A percentile compares a stretch with the other conserved stretches of the same genome.
Evolutionary conservation across 2,329 filamentous ascomycete genomes (phyloP).

Genomic region (Cryphonectria naterciae): DNA sequence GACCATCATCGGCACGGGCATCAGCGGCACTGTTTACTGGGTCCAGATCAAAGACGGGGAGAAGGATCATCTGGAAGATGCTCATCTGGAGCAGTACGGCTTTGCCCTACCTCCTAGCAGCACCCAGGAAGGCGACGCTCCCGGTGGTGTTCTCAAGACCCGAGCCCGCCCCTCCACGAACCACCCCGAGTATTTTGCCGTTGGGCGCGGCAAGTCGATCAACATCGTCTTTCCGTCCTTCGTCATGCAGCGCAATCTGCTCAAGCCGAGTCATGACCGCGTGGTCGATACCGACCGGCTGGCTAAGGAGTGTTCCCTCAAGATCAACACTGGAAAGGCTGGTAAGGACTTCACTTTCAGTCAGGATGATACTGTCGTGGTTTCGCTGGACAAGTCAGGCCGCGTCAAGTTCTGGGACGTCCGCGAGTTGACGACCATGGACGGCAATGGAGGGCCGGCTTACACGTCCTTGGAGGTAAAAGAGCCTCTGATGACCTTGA

Average conservation of each 20-base stretch:
- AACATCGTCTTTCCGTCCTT: constrained; percentile 78
- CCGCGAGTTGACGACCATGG: constrained; percentile 68
- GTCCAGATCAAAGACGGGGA: constrained; percentile 76
- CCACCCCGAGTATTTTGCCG: constrained; percentile 92
- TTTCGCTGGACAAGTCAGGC: constrained; percentile 95
- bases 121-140: constrained; percentile 78
- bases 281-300: constrained; percentile 87
- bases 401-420: constrained; percentile 99
- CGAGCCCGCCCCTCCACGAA: constrained; percentile 86
- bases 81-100: constrained; percentile 80
- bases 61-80: constrained; percentile 78
- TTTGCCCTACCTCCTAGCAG: constrained; percentile 88
- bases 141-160: constrained; percentile 92
- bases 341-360: constrained; percentile 98
- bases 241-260: constrained; percentile 64
- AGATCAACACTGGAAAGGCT: constrained; percentile 96
- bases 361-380: constrained; percentile 91
- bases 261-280: constrained; percentile 67
- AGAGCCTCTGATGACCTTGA: constrained; percentile 82
- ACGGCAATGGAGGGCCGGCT: constrained; percentile 57
- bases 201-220: constrained; percentile 94
- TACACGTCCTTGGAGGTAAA: constrained; percentile 74
- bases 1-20: constrained; percentile 86
- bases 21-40: constrained; percentile 98
- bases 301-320: constrained; percentile 82